Base-by-base conservation (phyloP, 352 stramenopile genomes). In the Salisapilia sapeloensis region DNA sequence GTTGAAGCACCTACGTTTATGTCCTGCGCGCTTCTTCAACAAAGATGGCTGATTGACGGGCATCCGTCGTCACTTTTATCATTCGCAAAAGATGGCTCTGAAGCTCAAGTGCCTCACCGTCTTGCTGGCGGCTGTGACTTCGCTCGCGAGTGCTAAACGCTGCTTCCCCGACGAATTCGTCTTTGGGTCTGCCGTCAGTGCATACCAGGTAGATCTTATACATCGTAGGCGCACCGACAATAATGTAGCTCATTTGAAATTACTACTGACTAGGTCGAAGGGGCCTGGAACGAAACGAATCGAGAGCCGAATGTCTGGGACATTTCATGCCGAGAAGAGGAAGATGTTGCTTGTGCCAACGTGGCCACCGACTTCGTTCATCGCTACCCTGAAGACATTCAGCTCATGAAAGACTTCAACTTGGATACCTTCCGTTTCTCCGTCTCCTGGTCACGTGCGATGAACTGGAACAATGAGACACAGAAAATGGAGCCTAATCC, bases 331-430 rank as follows among this genome's bases (percentile, higher is more conserved):
- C 35, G 35, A 10, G 35, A 16, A n/a, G 12, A 38, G 30, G 16
- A 10, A 10, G 35, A 20, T 13, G 13, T 41, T 11, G 29, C 79
- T 16, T 84, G 37, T 6, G 84, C 71, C 11, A 58, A 92, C 44
- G 43, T 93, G 7, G 76, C 75, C 5, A 81, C 67, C 52, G 80
- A 95, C 54, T 72, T 91, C 37, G 91, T 87, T 39, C 56, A 92
- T 51, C 46, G 49, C 16, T 82, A 59, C 38, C 31, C 69, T 23
- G 38, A 83, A 25, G 84, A 96, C 56, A 60, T 96, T 13, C 18
- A 61, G 29, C 40, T 94, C 9, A 91, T 94, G 70, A 61, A 76
- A 35, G 36, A 51, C 25, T 40, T 93, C 26, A 71, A 76, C 17
- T 26, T 95, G 4, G 63, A 86, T 36, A 55, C 71, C 7, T 95